Evolutionary conservation across 768 basidiomycete genomes (phyloP).

Genomic region (Boletus vinaceobasis): DNA sequence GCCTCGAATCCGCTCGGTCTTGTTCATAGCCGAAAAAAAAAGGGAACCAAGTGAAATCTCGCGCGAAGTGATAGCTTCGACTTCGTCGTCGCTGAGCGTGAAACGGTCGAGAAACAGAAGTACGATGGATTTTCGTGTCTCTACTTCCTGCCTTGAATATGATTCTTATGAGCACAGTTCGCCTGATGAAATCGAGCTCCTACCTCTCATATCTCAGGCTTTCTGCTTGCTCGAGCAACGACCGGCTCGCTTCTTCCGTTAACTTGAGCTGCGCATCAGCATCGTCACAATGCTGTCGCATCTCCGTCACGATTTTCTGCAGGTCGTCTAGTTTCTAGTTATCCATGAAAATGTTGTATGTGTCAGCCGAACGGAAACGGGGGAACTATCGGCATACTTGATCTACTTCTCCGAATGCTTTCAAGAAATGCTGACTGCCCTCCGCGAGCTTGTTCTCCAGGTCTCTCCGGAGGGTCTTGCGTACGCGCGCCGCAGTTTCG

Average conservation of each 20-base stretch:
- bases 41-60: slow-evolving; percentile 69
- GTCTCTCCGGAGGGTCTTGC: slow-evolving; percentile 79
- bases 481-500: slow-evolving; percentile 67
- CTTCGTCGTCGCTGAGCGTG: slow-evolving; percentile 73
- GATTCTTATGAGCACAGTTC: not conserved
- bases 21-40: slow-evolving; percentile 87
- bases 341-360: not conserved
- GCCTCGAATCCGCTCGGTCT: slow-evolving; percentile 73
- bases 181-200: slow-evolving; percentile 8
- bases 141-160: slow-evolving; percentile 57
- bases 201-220: slow-evolving; percentile 73
- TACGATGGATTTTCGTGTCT: slow-evolving; percentile 71
- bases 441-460: slow-evolving; percentile 80
- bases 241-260: slow-evolving; percentile 74
- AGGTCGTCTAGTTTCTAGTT: slow-evolving; percentile 79
- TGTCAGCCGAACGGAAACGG: not conserved
- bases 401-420: slow-evolving; percentile 85
- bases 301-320: slow-evolving; percentile 71
- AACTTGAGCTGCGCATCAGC: slow-evolving; percentile 73
- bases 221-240: slow-evolving; percentile 79
- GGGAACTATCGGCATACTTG: slow-evolving; percentile 51
- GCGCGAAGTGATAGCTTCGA: slow-evolving; percentile 70
- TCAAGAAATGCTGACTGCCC: slow-evolving; percentile 78
- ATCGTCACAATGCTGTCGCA: slow-evolving; percentile 80
- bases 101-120: slow-evolving; percentile 79